Base-by-base conservation (phyloP, 1,284 basidiomycete species). In the Ustilago hordei region DNA sequence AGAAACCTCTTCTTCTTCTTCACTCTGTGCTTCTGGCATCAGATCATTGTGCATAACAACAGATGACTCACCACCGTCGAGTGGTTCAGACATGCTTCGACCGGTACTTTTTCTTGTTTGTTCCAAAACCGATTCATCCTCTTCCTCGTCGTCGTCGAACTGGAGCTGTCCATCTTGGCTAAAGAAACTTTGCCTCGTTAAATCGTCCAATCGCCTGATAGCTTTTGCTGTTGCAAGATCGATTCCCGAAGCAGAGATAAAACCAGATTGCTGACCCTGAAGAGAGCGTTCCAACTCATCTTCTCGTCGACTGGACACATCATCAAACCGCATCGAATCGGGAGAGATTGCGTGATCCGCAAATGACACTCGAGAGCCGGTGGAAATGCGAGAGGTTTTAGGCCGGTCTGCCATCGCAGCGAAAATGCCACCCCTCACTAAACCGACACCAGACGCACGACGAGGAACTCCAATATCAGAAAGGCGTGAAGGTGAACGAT, bases 171-270 rank as follows among this genome's bases (percentile, higher is more conserved):
- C 68, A 19, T 78, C 71, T 36, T 75, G 64, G 17, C 61, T 60
- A 52, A 78, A 78, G 52, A 78, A 70, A 43, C 67, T 78, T 28
- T 61, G 61, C 6, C 75, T 35, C 2, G 70, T 78, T n/a, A 78
- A 45, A 47, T 78, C 75, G 41, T 78, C 75, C 28, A 78, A 61
- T 41, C 70, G 60, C 3, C 61, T 56, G 35, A 78, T 74, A 5
- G 75, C 75, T 1, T 54, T 38, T 4, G 63, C 70, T 2, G 53
- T 69, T 2, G 64, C 67, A 2, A 63, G 17, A 35, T 70, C 70
- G n/a, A 74, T 69, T 8, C 68, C 64, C 4, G 61, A 65, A n/a
- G 69, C 65, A 15, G 65, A 69, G 11, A 70, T 54, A 19, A 71
- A 64, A n/a, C 54, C 64, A 6, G 43, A 54, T 13, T 55, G 50